Evolutionary conservation across 208 protist species (phyloP), one percentile per base, ranked within the genome.

Genomic region (Acanthamoeba sp.): DNA sequence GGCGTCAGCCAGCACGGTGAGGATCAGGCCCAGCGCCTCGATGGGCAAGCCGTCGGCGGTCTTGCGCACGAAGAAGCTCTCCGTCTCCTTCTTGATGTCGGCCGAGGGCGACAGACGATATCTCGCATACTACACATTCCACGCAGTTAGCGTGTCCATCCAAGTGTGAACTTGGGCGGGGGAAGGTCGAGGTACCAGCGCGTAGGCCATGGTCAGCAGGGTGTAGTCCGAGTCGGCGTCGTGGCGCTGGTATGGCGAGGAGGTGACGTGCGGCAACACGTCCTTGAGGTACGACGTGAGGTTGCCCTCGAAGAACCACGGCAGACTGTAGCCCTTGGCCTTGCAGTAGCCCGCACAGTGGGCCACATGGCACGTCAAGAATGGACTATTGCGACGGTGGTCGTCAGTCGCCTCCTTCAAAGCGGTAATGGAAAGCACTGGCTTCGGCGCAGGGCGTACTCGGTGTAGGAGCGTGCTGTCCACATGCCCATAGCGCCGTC

Each of bases 321-420:
- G 85, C 32, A 91, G 59, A 7, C 85, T 55, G 85, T 73, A 91
- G 55, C 85, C 85, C 59, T 91, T 91, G 57, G 85, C 85, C 85
- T 91, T 91, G 40, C 85, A 91, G 32, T 32, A 91, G 50, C 36
- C 85, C 50, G 59, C 57, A 42, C 85, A 91, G 42, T 91, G 85
- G 6, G 85, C 57, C 18, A 91, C 85, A 27, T 91, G 85, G 38
- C 85, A 91, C 50, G 38, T 71, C 24, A 91, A 6, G 55, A 91
- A 69, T 32, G 62, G 6, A 38, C 29, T 66, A 62, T 6, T 64
- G 57, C 27, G 69, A 42, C 7, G 59, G 24, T 32, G n/a, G n/a
- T n/a, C n/a, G n/a, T n/a, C n/a, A n/a, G n/a, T n/a, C n/a, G n/a
- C n/a, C n/a, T n/a, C n/a, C n/a, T n/a, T n/a, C n/a, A n/a, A n/a